These are phyloP conservation scores for Pachysandra terminalis DNA, from an alignment of 164 flowering plant species.

Conservation along the genomic window DNA sequence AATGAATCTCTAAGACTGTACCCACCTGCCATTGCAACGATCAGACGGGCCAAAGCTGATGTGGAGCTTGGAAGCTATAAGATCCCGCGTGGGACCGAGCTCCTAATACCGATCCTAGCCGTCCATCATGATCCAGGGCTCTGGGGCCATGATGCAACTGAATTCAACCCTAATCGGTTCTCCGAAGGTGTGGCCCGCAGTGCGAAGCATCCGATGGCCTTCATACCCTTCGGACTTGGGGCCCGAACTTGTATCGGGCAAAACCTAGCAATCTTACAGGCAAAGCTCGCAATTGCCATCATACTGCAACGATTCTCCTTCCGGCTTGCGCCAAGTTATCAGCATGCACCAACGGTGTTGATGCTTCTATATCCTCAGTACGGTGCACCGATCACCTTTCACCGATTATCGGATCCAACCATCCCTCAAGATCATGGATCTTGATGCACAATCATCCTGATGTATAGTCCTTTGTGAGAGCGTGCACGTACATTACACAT, in stretches of 20 bases:
- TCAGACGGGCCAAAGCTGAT: slow-evolving; percentile 73
- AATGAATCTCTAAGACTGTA: slow-evolving; percentile 84
- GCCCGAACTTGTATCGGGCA: slow-evolving; percentile 88
- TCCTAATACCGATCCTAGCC: slow-evolving; percentile 84
- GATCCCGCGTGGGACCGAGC: slow-evolving; percentile 81
- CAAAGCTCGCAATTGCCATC: slow-evolving; percentile 63
- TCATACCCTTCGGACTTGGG: slow-evolving; percentile 93
- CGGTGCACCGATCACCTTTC: slow-evolving; percentile 81
- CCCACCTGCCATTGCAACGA: slow-evolving; percentile 83
- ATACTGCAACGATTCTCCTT: slow-evolving; percentile 69
- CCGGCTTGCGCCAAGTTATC: slow-evolving; percentile 56
- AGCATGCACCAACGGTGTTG: slow-evolving; percentile 85
- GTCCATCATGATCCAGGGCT: slow-evolving; percentile 79
- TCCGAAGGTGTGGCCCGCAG: slow-evolving; percentile 75
- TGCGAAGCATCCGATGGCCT: slow-evolving; percentile 75
- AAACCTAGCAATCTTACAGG: slow-evolving; percentile 74
- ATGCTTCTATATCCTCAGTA: slow-evolving; percentile 84
- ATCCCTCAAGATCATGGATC: slow-evolving; percentile 17
- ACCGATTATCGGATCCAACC: slow-evolving; percentile 17
- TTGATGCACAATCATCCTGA: background rate
- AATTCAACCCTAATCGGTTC: slow-evolving; percentile 87
- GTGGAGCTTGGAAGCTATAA: slow-evolving; percentile 65
- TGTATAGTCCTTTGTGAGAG: background rate
- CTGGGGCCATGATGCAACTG: slow-evolving; percentile 83
- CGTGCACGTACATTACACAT: background rate